These are phyloP conservation scores for Colletotrichum sublineola DNA, from an alignment of 2,329 filamentous ascomycete genomes.

Conservation along the genomic window DNA sequence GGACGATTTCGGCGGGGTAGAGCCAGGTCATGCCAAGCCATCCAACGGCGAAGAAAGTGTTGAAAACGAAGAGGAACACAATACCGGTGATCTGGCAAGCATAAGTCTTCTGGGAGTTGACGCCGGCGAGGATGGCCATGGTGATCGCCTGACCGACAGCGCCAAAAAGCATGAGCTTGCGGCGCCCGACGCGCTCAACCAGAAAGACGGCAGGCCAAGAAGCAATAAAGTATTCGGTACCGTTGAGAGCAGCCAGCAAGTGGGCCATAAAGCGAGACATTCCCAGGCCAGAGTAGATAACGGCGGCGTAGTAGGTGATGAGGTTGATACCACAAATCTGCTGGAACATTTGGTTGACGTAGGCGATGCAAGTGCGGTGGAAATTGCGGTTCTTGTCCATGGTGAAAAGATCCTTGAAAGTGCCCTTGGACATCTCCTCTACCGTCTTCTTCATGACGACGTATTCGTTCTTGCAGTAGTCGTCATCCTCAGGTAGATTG, in stretches of 20 bases:
- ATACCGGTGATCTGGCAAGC: conserved; percentile 50
- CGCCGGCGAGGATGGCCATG: conserved; percentile 73
- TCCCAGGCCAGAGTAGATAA: conserved; percentile 58
- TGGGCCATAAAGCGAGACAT: conserved; percentile 68
- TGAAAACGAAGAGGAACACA: conserved; percentile 72
- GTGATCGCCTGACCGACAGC: conserved; percentile 72
- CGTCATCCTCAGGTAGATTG: conserved; percentile 59
- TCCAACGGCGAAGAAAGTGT: conserved; percentile 70
- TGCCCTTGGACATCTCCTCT: conserved; percentile 69
- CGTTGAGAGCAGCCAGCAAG: conserved; percentile 68
- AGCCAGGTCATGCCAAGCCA: conserved; percentile 74
- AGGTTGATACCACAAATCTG: conserved; percentile 52
- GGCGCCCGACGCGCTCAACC: conserved; percentile 75
- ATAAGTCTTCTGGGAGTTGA: conserved; percentile 49
- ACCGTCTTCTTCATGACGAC: conserved; percentile 71
- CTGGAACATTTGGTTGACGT: conserved; percentile 70
- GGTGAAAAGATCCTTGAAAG: conserved; percentile 70
- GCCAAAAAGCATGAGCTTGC: conserved; percentile 80
- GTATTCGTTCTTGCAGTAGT: conserved; percentile 68
- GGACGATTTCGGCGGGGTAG: conserved; percentile 72
- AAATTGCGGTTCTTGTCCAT: conserved; percentile 68
- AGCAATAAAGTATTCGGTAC: conserved; percentile 60
- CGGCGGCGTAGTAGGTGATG: conserved; percentile 47
- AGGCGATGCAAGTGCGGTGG: conserved; percentile 67
- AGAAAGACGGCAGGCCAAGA: conserved; percentile 73